Evolutionary conservation across 1,139 yeast genomes (phyloP).

Genomic region (Saccharomycopsis hybrid): DNA sequence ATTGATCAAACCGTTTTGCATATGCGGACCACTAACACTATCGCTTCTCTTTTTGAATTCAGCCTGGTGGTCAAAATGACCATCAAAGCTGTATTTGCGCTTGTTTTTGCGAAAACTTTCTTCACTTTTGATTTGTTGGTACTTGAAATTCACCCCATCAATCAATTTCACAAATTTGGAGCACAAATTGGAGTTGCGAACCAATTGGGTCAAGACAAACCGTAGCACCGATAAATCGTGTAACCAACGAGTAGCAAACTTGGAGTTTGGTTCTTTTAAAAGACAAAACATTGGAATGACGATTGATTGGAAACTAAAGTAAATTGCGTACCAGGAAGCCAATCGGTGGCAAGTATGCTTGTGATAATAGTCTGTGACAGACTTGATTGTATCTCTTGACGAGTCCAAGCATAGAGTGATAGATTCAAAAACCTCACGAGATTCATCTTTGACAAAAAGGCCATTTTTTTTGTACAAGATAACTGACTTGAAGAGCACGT

Average conservation of each 20-base stretch:
- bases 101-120: not conserved
- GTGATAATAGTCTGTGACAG: slow-evolving; percentile 42
- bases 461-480: slow-evolving; percentile 32
- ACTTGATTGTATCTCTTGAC: slow-evolving; percentile 45
- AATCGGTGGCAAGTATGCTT: slow-evolving; percentile 34
- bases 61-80: not conserved
- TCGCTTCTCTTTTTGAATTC: not conserved
- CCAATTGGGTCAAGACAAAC: not conserved
- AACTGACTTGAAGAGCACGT: slow-evolving; percentile 44
- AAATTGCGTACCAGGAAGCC: slow-evolving; percentile 57
- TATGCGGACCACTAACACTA: not conserved
- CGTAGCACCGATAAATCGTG: slow-evolving; percentile 27
- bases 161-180: slow-evolving; percentile 12
- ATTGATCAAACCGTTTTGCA: not conserved
- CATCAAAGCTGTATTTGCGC: slow-evolving; percentile 1
- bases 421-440: slow-evolving; percentile 45
- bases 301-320: slow-evolving; percentile 55
- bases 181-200: slow-evolving; percentile 1
- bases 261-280: slow-evolving; percentile 42
- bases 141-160: slow-evolving; percentile 5
- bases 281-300: slow-evolving; percentile 50
- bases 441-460: slow-evolving; percentile 29
- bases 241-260: slow-evolving; percentile 40
- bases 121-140: too few relatives aligned
- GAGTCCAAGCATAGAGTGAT: slow-evolving; percentile 44